Evolutionary conservation across 2,329 filamentous ascomycete genomes (phyloP).

Genomic region (Immersiporthe knoxdaviesiana): DNA sequence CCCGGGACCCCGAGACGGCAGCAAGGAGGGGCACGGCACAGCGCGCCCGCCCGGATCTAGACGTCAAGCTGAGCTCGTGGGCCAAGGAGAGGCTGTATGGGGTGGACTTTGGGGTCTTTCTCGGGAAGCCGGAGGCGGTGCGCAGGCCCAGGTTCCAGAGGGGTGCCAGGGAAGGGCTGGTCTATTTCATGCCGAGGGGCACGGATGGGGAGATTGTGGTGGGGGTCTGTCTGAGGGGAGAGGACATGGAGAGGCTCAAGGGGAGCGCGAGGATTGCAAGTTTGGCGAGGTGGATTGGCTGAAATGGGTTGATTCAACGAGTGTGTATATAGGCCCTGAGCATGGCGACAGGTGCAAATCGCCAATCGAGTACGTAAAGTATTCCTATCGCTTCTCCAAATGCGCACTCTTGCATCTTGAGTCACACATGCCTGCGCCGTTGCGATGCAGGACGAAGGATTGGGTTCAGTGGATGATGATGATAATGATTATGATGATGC

Average conservation of each 20-base stretch:
- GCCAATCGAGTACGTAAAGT: no score
- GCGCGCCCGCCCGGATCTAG: slow-evolving; percentile 42
- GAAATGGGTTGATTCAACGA: slow-evolving; percentile 9
- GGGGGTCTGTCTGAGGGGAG: slow-evolving; percentile 49
- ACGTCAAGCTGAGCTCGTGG: slow-evolving; percentile 61
- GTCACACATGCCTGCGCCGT: not conserved
- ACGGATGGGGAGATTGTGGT: slow-evolving; percentile 48
- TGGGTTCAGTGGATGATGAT: not conserved
- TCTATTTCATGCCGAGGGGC: slow-evolving; percentile 53
- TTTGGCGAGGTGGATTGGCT: slow-evolving; percentile 44
- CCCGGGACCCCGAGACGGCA: slow-evolving; percentile 27
- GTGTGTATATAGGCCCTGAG: no score
- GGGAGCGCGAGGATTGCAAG: slow-evolving; percentile 46
- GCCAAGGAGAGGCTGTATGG: slow-evolving; percentile 49
- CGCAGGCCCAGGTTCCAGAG: slow-evolving; percentile 49
- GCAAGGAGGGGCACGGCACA: slow-evolving; percentile 42
- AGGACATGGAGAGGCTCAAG: slow-evolving; percentile 50
- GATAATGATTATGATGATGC: no score
- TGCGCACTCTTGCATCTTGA: not conserved
- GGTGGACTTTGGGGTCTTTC: slow-evolving; percentile 50
- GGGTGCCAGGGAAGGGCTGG: slow-evolving; percentile 47
- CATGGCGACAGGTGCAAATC: no score
- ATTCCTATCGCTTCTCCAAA: no score
- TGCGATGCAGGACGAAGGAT: not conserved
- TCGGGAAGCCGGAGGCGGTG: slow-evolving; percentile 52